Conservation (phyloP, 2,329 filamentous ascomycete genomes). For the Mycosphaerella sp. region DNA sequence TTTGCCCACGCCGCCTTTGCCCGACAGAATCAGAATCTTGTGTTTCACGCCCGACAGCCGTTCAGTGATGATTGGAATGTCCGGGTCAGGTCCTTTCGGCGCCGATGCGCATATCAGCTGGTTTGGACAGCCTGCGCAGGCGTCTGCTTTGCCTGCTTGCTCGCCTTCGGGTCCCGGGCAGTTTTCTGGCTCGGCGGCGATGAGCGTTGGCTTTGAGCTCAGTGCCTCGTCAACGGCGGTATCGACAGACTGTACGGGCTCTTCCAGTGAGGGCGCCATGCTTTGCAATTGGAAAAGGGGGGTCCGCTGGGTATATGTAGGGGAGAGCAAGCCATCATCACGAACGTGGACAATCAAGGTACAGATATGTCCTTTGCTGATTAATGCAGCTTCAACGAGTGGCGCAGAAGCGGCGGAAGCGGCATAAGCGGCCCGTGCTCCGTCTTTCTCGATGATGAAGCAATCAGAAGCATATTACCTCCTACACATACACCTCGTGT, state of each 20-base stretch:
- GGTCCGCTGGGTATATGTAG: background rate
- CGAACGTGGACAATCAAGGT: too few species aligned
- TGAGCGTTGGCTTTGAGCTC: constrained; percentile 72
- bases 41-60: constrained; percentile 77
- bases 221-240: constrained; percentile 66
- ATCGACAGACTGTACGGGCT: constrained; percentile 49
- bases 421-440: background rate
- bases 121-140: constrained; percentile 92
- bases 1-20: constrained; percentile 96
- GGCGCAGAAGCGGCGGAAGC: background rate
- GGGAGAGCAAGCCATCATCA: background rate
- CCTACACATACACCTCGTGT: background rate
- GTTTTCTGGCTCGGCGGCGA: constrained; percentile 57
- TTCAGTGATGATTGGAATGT: constrained; percentile 80
- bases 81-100: constrained; percentile 91
- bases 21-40: constrained; percentile 87
- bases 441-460: background rate
- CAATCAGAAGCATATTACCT: too few species aligned
- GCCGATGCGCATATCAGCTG: constrained; percentile 90
- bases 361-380: constrained; percentile 2
- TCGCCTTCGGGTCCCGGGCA: constrained; percentile 86
- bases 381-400: constrained; percentile 6
- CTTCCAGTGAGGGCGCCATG: constrained; percentile 80
- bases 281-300: background rate
- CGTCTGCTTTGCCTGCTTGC: constrained; percentile 61